Conservation (phyloP, 345 rosid species). For the Syzygium jambos region DNA sequence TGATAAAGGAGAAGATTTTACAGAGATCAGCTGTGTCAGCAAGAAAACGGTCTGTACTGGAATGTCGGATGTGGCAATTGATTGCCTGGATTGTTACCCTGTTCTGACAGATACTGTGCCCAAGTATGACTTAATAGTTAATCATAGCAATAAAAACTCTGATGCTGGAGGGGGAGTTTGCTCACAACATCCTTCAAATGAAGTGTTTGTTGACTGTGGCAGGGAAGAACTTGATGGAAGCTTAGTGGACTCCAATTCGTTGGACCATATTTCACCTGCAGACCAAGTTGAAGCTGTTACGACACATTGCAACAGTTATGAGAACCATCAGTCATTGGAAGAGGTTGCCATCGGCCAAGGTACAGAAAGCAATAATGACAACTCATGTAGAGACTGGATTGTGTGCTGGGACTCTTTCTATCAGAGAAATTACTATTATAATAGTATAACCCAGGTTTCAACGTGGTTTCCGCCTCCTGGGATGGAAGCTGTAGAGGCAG, state of each 20-base stretch:
- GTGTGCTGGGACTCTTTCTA: conserved; percentile 73
- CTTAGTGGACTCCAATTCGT: conserved; percentile 9
- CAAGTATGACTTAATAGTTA: conserved; percentile 11
- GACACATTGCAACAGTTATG: conserved; percentile 4
- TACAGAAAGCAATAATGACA: conserved; percentile 13
- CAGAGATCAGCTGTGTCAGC: conserved; percentile 1
- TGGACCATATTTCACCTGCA: conserved; percentile 2
- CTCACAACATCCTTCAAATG: conserved; percentile 9
- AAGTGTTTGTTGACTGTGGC: conserved; percentile 7
- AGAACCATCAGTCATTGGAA: conserved; percentile 5
- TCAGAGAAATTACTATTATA: conserved; percentile 56
- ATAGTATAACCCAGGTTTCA: conserved; percentile 47
- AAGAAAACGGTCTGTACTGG: conserved; percentile 5
- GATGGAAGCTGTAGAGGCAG: conserved; percentile 36
- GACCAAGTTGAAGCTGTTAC: conserved; percentile 3
- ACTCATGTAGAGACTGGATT: conserved; percentile 38
- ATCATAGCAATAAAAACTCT: conserved; percentile 1
- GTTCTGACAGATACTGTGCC: neutral
- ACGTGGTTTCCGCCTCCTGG: conserved; percentile 73
- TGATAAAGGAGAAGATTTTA: conserved; percentile 12
- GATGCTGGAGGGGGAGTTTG: conserved; percentile 11
- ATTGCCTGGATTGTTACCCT: conserved; percentile 2
- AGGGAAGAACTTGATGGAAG: conserved; percentile 13
- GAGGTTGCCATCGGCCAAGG: conserved; percentile 5
- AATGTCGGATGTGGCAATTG: conserved; percentile 3